phyloP scores from a whole-genome alignment of 306 rosid genomes.

The Malus sieversii region DNA sequence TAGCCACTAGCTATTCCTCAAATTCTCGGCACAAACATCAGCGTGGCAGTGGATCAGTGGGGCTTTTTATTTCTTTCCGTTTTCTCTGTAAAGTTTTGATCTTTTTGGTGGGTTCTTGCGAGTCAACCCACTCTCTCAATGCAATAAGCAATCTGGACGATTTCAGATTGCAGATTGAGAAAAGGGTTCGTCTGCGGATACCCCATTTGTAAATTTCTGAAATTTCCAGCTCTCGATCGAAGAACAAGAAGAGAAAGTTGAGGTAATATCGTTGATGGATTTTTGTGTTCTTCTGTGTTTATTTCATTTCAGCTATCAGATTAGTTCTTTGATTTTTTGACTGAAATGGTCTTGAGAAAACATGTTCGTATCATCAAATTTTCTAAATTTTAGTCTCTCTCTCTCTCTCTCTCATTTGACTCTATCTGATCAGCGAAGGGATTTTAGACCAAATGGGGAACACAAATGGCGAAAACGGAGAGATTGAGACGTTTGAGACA shows the following conservation, averaged over 20 bases:
- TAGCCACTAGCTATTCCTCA: background rate
- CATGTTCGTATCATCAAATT: background rate
- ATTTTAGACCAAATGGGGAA: constrained; percentile 27
- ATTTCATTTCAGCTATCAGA: background rate
- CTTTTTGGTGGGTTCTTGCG: background rate
- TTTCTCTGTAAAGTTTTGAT: background rate
- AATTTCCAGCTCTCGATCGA: background rate
- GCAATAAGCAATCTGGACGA: background rate
- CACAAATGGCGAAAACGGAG: constrained; percentile 29
- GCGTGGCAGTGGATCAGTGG: background rate
- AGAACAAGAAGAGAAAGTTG: background rate
- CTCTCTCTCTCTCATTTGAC: background rate
- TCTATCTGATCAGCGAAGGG: constrained; percentile 11
- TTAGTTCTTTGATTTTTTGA: background rate
- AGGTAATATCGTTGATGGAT: constrained; percentile 20
- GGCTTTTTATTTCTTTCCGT: too few species aligned
- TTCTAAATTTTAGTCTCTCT: background rate
- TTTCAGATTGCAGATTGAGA: background rate
- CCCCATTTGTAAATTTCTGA: constrained; percentile 10
- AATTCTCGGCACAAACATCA: background rate
- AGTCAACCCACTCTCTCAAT: constrained; percentile 4
- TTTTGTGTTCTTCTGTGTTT: background rate
- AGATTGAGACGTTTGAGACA: constrained; percentile 34
- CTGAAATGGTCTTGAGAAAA: background rate
- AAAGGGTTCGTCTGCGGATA: background rate